Evolutionary conservation across 768 basidiomycete species (phyloP), one percentile per base, ranked within the genome.

Genomic region (Leccinum olivaceopallidum): DNA sequence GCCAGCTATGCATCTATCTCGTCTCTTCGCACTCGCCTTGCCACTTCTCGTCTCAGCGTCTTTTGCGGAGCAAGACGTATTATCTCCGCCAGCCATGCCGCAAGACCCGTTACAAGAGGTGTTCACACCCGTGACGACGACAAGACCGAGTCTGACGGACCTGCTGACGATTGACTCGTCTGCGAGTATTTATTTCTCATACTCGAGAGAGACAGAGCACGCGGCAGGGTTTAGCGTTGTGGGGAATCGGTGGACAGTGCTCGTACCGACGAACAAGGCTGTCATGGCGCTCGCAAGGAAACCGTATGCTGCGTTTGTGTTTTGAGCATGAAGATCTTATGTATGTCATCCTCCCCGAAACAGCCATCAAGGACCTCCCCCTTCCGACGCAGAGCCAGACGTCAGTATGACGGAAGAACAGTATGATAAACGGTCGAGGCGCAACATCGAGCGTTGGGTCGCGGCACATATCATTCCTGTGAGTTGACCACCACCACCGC

Each of bases 251-350:
- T 73, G 77, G 57, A 92, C 92, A 0, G 56, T 95, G 10, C 80
- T 96, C 48, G 92, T 88, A 5, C 94, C 94, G 1, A 91, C 89
- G 26, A 95, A 96, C 74, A 90, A 88, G 72, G 94, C 92, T 9
- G 85, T 95, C 16, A 92, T 94, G 84, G 86, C 87, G 5, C 76
- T 94, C 56, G 72, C 85, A 3, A 77, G 85, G 67, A 94, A 95
- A 75, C 94, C 94, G 91, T 95, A 75, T 76, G 48, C 14, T 16
- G 24, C 42, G 42, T 42, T 20, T 20, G 4, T 44, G n/a, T 44
- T n/a, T 8, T 44, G 42, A 12, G 42, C 4, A 44, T 44, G 42
- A 16, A 18, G 30, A 30, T 30, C 30, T 30, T 30, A 30, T 30
- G 30, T 30, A 30, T 8, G 30, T 9, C 30, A 30, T 30, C 30